Conservation (phyloP, 2,329 filamentous ascomycete genomes). For the Pyrenochaeta sp. region DNA sequence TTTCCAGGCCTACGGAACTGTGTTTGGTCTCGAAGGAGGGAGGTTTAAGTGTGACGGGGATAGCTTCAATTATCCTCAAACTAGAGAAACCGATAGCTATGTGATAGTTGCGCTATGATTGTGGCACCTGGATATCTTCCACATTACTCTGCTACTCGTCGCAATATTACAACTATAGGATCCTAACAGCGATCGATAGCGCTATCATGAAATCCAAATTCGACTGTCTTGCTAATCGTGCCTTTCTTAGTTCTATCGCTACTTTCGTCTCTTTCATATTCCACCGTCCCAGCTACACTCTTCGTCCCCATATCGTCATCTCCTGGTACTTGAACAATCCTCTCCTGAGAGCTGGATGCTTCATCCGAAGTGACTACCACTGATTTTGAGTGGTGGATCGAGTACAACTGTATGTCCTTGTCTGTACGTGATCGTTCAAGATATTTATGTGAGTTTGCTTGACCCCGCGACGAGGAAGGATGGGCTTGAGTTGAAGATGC, state of each 20-base stretch:
- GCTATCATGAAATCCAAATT: too few species aligned
- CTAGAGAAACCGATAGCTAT: too few species aligned
- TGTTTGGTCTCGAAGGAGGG: too few species aligned
- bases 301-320: conserved; percentile 3
- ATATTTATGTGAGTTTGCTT: not conserved
- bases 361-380: not conserved
- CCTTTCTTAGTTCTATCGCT: not conserved
- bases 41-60: too few species aligned
- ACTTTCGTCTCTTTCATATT: not conserved
- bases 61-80: too few species aligned
- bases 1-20: too few species aligned
- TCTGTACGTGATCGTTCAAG: not conserved
- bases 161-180: too few species aligned
- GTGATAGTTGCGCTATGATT: too few species aligned
- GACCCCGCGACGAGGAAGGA: not conserved
- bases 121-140: too few species aligned
- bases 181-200: too few species aligned
- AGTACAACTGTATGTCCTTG: conserved; percentile 3
- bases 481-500: not conserved
- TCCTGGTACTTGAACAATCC: not conserved
- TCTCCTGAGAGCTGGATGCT: conserved; percentile 1
- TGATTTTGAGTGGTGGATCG: not conserved
- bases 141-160: too few species aligned
- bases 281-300: not conserved
- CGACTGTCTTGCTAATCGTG: too few species aligned